Evolutionary conservation across 2,329 filamentous ascomycete species (phyloP), one percentile per base, ranked within the genome.

Genomic region (Fusarium cyanostomum): DNA sequence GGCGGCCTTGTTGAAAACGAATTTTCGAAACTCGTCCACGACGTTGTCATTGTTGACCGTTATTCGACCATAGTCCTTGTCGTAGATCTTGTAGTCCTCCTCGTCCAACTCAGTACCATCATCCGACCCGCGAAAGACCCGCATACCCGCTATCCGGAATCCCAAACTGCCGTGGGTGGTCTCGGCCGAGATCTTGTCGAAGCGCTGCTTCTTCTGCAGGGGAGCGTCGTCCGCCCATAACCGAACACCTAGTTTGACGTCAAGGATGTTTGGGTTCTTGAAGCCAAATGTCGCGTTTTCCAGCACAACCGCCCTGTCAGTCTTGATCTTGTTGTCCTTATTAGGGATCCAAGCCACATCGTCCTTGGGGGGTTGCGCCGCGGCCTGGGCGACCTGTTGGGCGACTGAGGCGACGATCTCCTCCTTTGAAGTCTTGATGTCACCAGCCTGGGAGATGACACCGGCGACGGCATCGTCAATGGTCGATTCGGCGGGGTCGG

Each of bases 161-260:
- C 86, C 86, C 30, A 86, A 79, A 21, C 81, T 81, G 30, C 80
- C 81, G 64, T 89, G 87, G 9, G 87, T 89, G 5, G 87, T 89
- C 69, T 82, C 79, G 26, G 77, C 74, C 28, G 81, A 80, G 56
- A 89, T 86, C 72, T 85, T 81, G 66, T 87, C 82, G 69, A 89
- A 88, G 27, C 86, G 82, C 31, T 77, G 72, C 68, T 84, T 84
- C 78, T 89, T 89, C 70, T 86, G 80, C 24, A 75, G 67, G 0
- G 84, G 82, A 21, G 87, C 87, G 62, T 88, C 82, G 58, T 96
- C 92, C 12, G 92, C 94, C 90, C 93, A 98, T 7, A 99, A 80
- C 28, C 92, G 86, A 45, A 88, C 84, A 38, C 95, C 95, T 16
- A 99, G 86, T 79, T 99, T 99, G 65, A 96, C 86, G 73, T 99